phyloP scores from a whole-genome alignment of 1,139 yeast species.

The Nakaseomyces kungkrabaensis region DNA sequence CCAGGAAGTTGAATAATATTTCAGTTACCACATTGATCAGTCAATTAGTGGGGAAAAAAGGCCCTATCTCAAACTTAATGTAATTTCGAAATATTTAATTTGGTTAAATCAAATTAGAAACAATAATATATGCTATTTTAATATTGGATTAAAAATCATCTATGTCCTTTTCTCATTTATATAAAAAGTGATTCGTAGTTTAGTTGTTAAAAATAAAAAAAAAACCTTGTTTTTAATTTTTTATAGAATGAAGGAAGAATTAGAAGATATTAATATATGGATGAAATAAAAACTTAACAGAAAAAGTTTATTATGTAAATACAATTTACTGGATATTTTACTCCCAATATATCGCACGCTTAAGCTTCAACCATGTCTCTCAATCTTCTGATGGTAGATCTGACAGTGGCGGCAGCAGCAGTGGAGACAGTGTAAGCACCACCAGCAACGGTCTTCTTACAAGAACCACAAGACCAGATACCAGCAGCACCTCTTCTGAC shows the following conservation, averaged over 20 bases:
- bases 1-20: too few relatives aligned
- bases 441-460: conserved; percentile 97
- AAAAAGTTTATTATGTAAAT: not conserved
- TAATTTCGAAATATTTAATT: too few relatives aligned
- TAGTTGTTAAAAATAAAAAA: too few relatives aligned
- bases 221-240: too few relatives aligned
- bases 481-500: conserved; percentile 98
- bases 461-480: conserved; percentile 95
- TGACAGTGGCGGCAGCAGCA: conserved; percentile 99
- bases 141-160: too few relatives aligned
- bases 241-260: conserved; percentile 1
- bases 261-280: conserved; percentile 2
- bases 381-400: conserved; percentile 99
- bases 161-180: too few relatives aligned
- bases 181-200: too few relatives aligned
- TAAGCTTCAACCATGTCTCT: conserved; percentile 99
- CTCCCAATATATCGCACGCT: not conserved
- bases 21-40: too few relatives aligned
- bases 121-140: too few relatives aligned
- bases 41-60: too few relatives aligned
- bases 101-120: too few relatives aligned
- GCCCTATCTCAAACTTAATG: too few relatives aligned
- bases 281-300: not conserved
- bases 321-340: not conserved
- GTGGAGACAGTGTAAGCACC: conserved; percentile 99